These are phyloP conservation scores for Astrephomene gubernaculifera DNA, from an alignment of 139 green algal genomes.

Conservation along the genomic window DNA sequence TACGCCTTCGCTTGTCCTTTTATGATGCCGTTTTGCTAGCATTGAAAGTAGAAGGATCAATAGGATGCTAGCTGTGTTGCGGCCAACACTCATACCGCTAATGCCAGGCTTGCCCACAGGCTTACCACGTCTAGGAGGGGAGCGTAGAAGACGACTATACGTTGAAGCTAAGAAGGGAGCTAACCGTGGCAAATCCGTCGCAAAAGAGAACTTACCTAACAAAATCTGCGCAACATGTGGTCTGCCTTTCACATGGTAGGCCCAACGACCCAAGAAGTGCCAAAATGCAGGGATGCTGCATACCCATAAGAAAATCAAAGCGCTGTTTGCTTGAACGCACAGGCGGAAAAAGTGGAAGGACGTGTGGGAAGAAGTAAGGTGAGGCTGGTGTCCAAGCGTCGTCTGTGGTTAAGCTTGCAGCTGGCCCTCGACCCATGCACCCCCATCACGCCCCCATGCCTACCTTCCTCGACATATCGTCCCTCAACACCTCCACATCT, in stretches of 20 bases:
- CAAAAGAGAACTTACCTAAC: constrained; percentile 19
- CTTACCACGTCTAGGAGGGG: no score
- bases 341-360: constrained; percentile 39
- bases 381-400: background rate
- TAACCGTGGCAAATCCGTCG: background rate
- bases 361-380: constrained; percentile 39
- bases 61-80: no score
- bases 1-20: no score
- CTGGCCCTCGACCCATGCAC: background rate
- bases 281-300: no score
- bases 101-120: no score
- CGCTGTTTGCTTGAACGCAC: background rate
- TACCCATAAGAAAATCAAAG: no score
- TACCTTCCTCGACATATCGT: background rate
- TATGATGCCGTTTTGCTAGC: no score
- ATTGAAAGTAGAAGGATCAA: no score
- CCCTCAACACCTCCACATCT: no score
- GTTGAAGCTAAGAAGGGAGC: constrained; percentile 11
- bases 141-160: no score
- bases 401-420: background rate
- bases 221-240: constrained; percentile 26
- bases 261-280: no score
- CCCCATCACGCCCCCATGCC: background rate
- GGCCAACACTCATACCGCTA: no score
- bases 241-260: constrained; percentile 28